Evolutionary conservation across 345 rosid species (phyloP).

Genomic region (Citrus cavaleriei): DNA sequence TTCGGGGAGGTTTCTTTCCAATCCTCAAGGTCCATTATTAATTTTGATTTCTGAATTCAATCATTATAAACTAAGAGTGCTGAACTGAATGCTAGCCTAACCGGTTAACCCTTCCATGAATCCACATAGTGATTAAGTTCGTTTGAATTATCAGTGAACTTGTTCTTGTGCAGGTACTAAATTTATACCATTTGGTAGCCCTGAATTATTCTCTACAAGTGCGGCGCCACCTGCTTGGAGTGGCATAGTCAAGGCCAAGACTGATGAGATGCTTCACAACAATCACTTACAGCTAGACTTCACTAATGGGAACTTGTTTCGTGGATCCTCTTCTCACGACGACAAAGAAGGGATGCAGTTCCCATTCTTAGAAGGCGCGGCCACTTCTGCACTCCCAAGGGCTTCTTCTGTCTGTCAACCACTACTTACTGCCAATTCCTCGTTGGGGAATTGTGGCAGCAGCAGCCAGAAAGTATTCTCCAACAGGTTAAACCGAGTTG

Average conservation of each 20-base stretch:
- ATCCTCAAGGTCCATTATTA: constrained; percentile 40
- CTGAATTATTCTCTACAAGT: constrained; percentile 34
- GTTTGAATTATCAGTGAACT: constrained; percentile 1
- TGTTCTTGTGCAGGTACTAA: constrained; percentile 36
- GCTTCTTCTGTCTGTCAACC: constrained; percentile 34
- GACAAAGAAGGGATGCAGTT: constrained; percentile 37
- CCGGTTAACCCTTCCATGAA: not conserved
- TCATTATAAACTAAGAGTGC: not conserved
- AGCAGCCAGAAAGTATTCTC: constrained; percentile 39
- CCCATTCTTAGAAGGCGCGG: constrained; percentile 40
- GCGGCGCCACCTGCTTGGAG: constrained; percentile 38
- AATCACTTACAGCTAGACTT: constrained; percentile 33
- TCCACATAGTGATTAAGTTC: not conserved
- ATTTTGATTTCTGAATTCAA: not conserved
- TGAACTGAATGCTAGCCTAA: not conserved
- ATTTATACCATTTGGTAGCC: constrained; percentile 37
- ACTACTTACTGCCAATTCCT: constrained; percentile 20
- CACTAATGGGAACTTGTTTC: constrained; percentile 24
- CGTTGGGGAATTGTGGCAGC: constrained; percentile 19
- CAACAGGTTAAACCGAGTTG: constrained; percentile 22
- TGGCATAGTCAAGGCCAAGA: constrained; percentile 34
- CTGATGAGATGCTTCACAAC: constrained; percentile 20
- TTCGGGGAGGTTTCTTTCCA: constrained; percentile 39
- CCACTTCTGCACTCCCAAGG: constrained; percentile 21
- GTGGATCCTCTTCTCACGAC: constrained; percentile 29